These are phyloP conservation scores for Rutidosis leptorrhynchoides DNA, from an alignment of 129 eudicot species.

Conservation along the genomic window DNA sequence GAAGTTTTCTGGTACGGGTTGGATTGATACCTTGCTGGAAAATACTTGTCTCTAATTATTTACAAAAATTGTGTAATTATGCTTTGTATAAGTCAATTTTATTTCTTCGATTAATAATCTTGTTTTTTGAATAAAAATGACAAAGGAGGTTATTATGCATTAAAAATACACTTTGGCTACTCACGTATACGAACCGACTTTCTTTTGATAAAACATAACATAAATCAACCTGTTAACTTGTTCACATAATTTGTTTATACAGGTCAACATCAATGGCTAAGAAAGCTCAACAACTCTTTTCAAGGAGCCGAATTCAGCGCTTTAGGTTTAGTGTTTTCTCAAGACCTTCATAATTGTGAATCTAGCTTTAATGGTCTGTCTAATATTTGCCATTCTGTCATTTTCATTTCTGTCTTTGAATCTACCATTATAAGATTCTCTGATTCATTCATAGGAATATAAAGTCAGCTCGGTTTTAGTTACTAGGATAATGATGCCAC, in stretches of 20 bases:
- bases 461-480: constrained; percentile 15
- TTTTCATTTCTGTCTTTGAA: constrained; percentile 1
- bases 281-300: background rate
- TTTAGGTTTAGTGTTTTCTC: constrained; percentile 19
- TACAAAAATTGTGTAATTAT: background rate
- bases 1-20: background rate
- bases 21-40: background rate
- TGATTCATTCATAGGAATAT: constrained; percentile 27
- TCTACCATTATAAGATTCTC: constrained; percentile 5
- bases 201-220: background rate
- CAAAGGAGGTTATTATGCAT: background rate
- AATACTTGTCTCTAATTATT: background rate
- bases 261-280: background rate
- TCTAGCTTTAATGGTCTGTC: background rate
- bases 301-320: background rate
- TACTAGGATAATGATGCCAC: background rate
- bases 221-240: background rate
- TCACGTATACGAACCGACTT: background rate
- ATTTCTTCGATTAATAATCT: too few relatives aligned
- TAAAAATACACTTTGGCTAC: background rate
- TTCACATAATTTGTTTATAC: background rate
- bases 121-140: background rate
- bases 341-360: constrained; percentile 11
- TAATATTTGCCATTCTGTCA: background rate
- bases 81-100: background rate